Evolutionary conservation across 2,329 filamentous ascomycete genomes (phyloP).

Genomic region (Neonectria neomacrospora): DNA sequence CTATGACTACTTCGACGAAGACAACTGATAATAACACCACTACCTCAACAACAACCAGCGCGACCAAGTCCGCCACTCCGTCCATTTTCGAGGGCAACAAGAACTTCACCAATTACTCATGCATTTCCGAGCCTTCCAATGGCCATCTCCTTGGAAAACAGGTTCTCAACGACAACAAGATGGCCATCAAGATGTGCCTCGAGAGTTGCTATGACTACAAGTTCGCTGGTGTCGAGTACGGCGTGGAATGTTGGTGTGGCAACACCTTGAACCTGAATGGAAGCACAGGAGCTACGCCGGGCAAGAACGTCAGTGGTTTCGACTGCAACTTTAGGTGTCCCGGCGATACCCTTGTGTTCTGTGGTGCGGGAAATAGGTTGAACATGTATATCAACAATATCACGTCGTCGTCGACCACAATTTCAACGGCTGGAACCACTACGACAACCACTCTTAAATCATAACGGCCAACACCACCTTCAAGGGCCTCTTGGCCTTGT

Average conservation of each 20-base stretch:
- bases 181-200: constrained; percentile 50
- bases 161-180: constrained; percentile 46
- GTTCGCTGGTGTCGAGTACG: constrained; percentile 53
- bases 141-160: constrained; percentile 48
- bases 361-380: constrained; percentile 47
- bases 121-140: constrained; percentile 47
- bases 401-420: constrained; percentile 18
- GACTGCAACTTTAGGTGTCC: constrained; percentile 51
- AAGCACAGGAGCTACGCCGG: constrained; percentile 33
- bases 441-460: too few species aligned
- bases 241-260: constrained; percentile 53
- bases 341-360: constrained; percentile 47
- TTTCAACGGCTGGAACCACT: background rate
- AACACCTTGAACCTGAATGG: constrained; percentile 46
- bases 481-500: too few species aligned
- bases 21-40: background rate
- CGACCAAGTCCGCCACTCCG: constrained; percentile 34
- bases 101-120: constrained; percentile 53
- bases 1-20: constrained; percentile 5
- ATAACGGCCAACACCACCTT: too few species aligned
- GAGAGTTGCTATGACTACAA: constrained; percentile 49
- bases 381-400: constrained; percentile 48
- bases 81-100: constrained; percentile 48
- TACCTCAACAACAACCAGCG: constrained; percentile 15
- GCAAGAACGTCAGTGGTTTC: constrained; percentile 45